A percentile compares a stretch with the other conserved stretches of the same genome.
Conservation (phyloP, 345 rosid genomes). For the Sisymbrium altissimum region DNA sequence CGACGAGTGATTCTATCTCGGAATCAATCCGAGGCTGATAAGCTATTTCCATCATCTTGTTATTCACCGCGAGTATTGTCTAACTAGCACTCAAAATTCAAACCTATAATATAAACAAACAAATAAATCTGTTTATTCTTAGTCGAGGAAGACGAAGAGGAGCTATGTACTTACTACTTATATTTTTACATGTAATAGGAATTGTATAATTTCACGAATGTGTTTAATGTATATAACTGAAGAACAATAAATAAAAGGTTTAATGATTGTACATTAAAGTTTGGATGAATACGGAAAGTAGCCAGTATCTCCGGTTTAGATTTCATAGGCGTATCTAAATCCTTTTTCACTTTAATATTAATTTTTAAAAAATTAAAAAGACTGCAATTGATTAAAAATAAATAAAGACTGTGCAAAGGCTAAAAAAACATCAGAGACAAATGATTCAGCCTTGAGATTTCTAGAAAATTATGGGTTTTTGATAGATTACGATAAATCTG, state of each 20-base stretch:
- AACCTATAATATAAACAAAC: background rate
- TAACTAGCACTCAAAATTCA: no score
- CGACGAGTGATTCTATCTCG: constrained; percentile 68
- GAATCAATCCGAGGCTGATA: constrained; percentile 82
- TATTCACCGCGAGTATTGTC: background rate
- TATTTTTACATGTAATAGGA: background rate
- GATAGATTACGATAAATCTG: background rate
- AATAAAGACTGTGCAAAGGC: no score
- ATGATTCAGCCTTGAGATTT: background rate
- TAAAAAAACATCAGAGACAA: no score
- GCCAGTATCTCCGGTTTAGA: background rate
- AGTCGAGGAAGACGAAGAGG: background rate
- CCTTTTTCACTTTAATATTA: background rate
- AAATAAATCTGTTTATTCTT: background rate
- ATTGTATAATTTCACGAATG: background rate
- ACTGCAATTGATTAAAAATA: no score
- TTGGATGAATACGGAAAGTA: background rate
- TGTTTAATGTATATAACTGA: background rate
- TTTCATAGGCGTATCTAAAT: background rate
- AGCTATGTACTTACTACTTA: background rate
- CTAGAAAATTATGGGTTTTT: background rate
- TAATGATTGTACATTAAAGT: no score
- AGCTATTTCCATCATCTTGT: constrained; percentile 50
- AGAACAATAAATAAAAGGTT: no score
- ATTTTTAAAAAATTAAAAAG: background rate